Percentiles rank a stretch among this genome's conserved stretches.
Evolutionary conservation across 2,329 filamentous ascomycete genomes (phyloP).

Genomic region (Sclerotinia trifoliorum): DNA sequence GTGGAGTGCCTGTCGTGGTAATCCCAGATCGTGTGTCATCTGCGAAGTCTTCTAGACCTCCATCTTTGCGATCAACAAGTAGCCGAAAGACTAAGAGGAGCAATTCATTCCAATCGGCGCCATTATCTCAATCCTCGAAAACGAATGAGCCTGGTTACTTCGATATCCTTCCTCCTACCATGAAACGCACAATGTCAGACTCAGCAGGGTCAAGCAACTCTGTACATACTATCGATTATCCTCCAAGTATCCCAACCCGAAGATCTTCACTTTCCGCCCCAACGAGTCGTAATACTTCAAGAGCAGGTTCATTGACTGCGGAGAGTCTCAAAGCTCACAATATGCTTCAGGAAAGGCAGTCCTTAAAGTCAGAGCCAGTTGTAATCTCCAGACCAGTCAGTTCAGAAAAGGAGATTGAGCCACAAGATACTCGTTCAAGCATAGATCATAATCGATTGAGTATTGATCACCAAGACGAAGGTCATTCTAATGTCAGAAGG

Average conservation of each 20-base stretch:
- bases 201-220: constrained; percentile 36
- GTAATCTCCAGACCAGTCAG: constrained; percentile 18
- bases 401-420: constrained; percentile 27
- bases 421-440: constrained; percentile 34
- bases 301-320: constrained; percentile 55
- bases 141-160: constrained; percentile 47
- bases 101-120: constrained; percentile 52
- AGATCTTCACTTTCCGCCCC: constrained; percentile 62
- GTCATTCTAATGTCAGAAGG: constrained; percentile 46
- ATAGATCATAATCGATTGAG: constrained; percentile 53
- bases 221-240: constrained; percentile 58
- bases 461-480: constrained; percentile 15
- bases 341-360: constrained; percentile 35
- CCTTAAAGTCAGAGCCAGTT: constrained; percentile 19
- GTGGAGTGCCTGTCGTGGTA: constrained; percentile 61
- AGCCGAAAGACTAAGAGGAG: constrained; percentile 56
- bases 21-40: constrained; percentile 57
- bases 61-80: constrained; percentile 62
- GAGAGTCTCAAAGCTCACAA: constrained; percentile 60
- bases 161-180: constrained; percentile 41
- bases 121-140: constrained; percentile 45
- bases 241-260: constrained; percentile 56
- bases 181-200: constrained; percentile 37
- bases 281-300: constrained; percentile 57
- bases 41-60: constrained; percentile 49